Conservation (phyloP, 2,329 filamentous ascomycete genomes). For the Myriangium duriaei region DNA sequence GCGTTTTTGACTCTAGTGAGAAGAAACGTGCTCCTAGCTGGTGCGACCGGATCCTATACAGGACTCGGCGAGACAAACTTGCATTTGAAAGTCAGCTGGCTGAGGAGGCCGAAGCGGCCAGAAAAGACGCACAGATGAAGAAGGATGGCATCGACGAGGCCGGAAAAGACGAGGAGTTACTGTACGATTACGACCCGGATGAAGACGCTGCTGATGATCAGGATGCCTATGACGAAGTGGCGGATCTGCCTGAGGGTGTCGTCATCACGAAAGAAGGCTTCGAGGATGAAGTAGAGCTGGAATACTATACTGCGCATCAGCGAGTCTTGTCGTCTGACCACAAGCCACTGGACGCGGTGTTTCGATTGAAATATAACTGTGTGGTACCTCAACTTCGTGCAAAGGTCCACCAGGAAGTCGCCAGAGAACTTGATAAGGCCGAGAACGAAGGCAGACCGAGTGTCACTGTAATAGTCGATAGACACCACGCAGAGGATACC, state of each 20-base stretch:
- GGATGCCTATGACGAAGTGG: constrained; percentile 43
- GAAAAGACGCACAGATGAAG: constrained; percentile 75
- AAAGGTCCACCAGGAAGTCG: constrained; percentile 74
- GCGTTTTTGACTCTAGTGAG: constrained; percentile 87
- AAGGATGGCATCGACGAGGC: constrained; percentile 61
- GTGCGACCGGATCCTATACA: constrained; percentile 88
- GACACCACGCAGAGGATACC: constrained; percentile 25
- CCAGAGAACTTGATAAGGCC: constrained; percentile 72
- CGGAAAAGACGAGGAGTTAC: constrained; percentile 63
- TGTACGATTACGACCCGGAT: constrained; percentile 86
- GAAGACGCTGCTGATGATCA: constrained; percentile 49
- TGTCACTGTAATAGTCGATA: constrained; percentile 59
- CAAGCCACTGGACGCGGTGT: constrained; percentile 77
- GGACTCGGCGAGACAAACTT: constrained; percentile 59
- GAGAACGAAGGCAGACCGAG: constrained; percentile 83
- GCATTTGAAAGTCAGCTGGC: constrained; percentile 50
- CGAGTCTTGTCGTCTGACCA: constrained; percentile 86
- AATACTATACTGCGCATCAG: constrained; percentile 77
- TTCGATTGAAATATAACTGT: constrained; percentile 73
- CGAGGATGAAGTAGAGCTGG: constrained; percentile 41
- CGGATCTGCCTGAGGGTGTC: constrained; percentile 34
- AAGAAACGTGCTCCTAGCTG: constrained; percentile 88
- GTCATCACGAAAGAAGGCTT: constrained; percentile 48
- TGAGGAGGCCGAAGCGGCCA: constrained; percentile 55
- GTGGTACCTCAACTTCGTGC: constrained; percentile 77